phyloP scores from a whole-genome alignment of 371 early-diverging fungal species.

The Umbelopsis sp. region DNA sequence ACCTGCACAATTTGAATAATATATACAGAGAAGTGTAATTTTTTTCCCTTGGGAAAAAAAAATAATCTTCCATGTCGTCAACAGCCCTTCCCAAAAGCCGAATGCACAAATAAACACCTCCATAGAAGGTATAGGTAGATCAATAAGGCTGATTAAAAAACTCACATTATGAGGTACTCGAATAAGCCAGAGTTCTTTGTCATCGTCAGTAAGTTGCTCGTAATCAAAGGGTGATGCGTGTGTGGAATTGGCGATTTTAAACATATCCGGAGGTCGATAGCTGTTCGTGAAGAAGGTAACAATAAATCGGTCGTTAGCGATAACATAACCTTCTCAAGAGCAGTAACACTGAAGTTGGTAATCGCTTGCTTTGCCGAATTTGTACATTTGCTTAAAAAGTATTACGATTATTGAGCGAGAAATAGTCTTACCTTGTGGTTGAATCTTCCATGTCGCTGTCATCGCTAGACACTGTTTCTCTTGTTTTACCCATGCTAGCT shows the following conservation, averaged over 20 bases:
- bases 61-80: neutral
- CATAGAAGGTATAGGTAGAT: neutral
- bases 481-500: constrained; percentile 6
- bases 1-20: constrained; percentile 10
- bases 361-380: neutral
- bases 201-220: constrained; percentile 36
- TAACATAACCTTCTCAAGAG: neutral
- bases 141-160: neutral
- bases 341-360: neutral
- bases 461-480: constrained; percentile 4
- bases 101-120: neutral
- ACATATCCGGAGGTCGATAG: constrained; percentile 27
- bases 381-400: too few species aligned
- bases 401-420: neutral
- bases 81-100: neutral
- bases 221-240: constrained; percentile 30
- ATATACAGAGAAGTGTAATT: neutral
- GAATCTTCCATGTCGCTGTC: constrained; percentile 15
- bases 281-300: neutral
- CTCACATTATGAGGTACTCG: constrained; percentile 51
- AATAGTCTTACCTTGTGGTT: neutral
- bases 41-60: neutral
- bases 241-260: constrained; percentile 26
- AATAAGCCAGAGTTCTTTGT: constrained; percentile 54
- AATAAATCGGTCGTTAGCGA: neutral